These are phyloP conservation scores for Priceomyces fermenticarens DNA, from an alignment of 805 yeast genomes.

Conservation along the genomic window DNA sequence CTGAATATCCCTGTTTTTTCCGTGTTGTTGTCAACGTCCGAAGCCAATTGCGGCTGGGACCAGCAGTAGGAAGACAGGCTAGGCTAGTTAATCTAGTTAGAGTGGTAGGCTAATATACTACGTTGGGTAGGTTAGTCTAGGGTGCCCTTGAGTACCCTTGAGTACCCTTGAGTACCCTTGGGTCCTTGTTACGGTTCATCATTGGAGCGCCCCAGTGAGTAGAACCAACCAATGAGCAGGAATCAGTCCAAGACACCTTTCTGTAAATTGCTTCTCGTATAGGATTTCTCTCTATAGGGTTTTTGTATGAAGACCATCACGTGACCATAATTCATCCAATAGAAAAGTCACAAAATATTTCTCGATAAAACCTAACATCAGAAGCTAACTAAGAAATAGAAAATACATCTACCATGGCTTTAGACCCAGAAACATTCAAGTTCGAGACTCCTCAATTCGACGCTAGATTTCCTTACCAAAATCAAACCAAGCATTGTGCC, in stretches of 20 bases:
- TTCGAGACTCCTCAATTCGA: conserved; percentile 58
- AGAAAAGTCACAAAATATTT: conserved; percentile 7
- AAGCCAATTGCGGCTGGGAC: neutral
- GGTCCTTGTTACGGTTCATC: too few species aligned
- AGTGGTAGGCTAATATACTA: too few species aligned
- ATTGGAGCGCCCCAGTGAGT: too few species aligned
- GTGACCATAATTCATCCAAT: conserved; percentile 6
- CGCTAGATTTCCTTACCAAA: conserved; percentile 94
- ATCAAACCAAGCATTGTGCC: conserved; percentile 98
- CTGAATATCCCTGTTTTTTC: neutral
- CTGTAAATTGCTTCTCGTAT: neutral
- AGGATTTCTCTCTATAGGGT: neutral
- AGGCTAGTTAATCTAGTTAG: too few species aligned
- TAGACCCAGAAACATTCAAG: conserved; percentile 38
- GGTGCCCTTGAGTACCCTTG: too few species aligned
- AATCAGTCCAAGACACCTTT: too few species aligned
- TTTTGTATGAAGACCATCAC: conserved; percentile 6
- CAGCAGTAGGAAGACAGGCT: conserved; percentile 6
- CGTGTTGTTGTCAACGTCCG: neutral
- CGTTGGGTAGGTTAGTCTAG: too few species aligned
- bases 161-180: too few species aligned
- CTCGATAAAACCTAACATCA: conserved; percentile 1
- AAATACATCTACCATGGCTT: conserved; percentile 24
- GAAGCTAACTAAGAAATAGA: neutral
- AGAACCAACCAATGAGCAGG: neutral